Evolutionary conservation across 768 basidiomycete species (phyloP).

Genomic region (Stropharia rugosoannulata): DNA sequence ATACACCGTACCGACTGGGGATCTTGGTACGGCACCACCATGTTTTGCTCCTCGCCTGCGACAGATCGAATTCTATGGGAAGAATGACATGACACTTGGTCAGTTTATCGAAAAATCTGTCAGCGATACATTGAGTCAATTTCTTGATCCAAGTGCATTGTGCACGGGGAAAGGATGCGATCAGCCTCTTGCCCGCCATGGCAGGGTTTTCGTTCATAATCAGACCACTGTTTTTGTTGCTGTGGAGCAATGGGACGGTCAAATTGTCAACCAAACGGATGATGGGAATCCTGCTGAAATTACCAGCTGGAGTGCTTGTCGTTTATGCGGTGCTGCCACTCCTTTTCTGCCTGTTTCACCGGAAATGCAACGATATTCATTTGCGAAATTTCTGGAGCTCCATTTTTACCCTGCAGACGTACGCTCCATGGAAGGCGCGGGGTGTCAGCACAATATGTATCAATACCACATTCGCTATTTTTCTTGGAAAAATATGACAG

Average conservation of each 20-base stretch:
- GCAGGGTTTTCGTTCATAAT: slow-evolving; percentile 90
- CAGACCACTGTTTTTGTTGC: slow-evolving; percentile 80
- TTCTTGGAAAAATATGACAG: slow-evolving; percentile 76
- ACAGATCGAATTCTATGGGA: slow-evolving; percentile 87
- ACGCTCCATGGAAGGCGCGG: slow-evolving; percentile 80
- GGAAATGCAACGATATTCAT: slow-evolving; percentile 92
- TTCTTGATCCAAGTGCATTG: slow-evolving; percentile 70
- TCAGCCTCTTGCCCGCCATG: slow-evolving; percentile 79
- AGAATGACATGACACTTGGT: slow-evolving; percentile 90
- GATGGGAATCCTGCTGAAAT: slow-evolving; percentile 55
- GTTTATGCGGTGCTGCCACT: slow-evolving; percentile 73
- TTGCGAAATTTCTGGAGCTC: slow-evolving; percentile 93
- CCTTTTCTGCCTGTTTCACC: slow-evolving; percentile 88
- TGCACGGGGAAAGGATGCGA: slow-evolving; percentile 87
- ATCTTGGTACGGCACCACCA: slow-evolving; percentile 64
- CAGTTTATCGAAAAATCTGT: slow-evolving; percentile 88
- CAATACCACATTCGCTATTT: slow-evolving; percentile 93
- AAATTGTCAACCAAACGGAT: slow-evolving; percentile 39
- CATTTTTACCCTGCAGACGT: slow-evolving; percentile 94
- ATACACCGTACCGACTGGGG: slow-evolving; percentile 74
- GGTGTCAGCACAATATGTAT: slow-evolving; percentile 93
- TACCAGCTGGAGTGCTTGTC: slow-evolving; percentile 91
- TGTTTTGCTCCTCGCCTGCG: slow-evolving; percentile 76
- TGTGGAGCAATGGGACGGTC: slow-evolving; percentile 86
- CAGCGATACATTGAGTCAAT: slow-evolving; percentile 63